phyloP scores from a whole-genome alignment of 129 eudicot genomes.

The Dittrichia graveolens region DNA sequence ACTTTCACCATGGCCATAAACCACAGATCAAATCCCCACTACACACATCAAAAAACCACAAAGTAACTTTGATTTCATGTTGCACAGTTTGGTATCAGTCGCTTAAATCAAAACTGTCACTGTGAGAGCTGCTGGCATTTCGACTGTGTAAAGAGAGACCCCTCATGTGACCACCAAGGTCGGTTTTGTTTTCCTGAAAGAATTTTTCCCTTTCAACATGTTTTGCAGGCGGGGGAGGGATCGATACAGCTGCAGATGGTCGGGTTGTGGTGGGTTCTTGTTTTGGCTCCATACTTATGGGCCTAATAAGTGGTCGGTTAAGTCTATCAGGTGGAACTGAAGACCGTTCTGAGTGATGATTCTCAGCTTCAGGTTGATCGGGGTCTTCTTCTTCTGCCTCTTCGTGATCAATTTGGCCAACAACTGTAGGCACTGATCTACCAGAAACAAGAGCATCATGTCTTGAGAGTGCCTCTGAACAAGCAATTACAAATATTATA shows the following conservation, averaged over 20 bases:
- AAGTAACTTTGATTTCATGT: background rate
- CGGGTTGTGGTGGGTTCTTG: constrained; percentile 42
- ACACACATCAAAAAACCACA: constrained; percentile 27
- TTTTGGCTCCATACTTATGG: constrained; percentile 57
- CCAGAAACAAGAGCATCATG: constrained; percentile 72
- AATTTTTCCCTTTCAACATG: constrained; percentile 88
- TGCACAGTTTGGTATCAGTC: constrained; percentile 30
- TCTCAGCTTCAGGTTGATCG: constrained; percentile 86
- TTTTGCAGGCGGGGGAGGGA: constrained; percentile 98
- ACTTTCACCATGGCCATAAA: constrained; percentile 30
- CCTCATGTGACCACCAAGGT: constrained; percentile 72
- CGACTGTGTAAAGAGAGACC: constrained; percentile 84
- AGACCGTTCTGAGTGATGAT: constrained; percentile 38
- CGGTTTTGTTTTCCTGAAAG: constrained; percentile 74
- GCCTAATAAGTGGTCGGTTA: constrained; percentile 87
- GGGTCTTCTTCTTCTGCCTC: constrained; percentile 79
- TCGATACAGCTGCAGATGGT: constrained; percentile 47
- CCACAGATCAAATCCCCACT: constrained; percentile 14
- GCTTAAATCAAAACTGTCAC: constrained; percentile 62
- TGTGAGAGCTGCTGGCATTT: constrained; percentile 73
- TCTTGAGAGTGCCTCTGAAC: constrained; percentile 64
- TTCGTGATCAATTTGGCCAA: constrained; percentile 57
- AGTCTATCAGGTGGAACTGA: constrained; percentile 58
- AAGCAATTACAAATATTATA: background rate
- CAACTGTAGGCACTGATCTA: constrained; percentile 47